Percentiles rank a stretch among this genome's conserved stretches.
phyloP scores from a whole-genome alignment of 2,329 filamentous ascomycete genomes.

The Aspergillus hiratsukae region DNA sequence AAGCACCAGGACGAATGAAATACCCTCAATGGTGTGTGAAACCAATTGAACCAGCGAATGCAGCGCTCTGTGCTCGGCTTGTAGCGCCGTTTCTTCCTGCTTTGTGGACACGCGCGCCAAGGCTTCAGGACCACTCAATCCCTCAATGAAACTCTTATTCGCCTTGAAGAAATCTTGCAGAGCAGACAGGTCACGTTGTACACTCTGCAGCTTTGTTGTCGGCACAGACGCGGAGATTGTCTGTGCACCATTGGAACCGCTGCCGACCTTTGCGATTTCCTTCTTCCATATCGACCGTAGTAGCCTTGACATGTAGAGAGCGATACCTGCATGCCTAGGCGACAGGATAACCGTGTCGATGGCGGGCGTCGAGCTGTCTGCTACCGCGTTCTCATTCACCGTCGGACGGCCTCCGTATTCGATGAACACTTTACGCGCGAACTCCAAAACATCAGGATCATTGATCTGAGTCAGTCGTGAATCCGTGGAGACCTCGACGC shows the following conservation, averaged over 20 bases:
- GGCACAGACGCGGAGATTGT: conserved; percentile 64
- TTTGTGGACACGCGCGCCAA: conserved; percentile 72
- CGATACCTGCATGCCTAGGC: conserved; percentile 81
- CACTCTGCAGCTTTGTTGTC: conserved; percentile 63
- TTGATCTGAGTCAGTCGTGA: conserved; percentile 65
- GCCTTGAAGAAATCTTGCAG: conserved; percentile 75
- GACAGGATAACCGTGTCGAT: conserved; percentile 84
- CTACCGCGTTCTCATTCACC: conserved; percentile 69
- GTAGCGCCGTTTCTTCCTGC: conserved; percentile 85
- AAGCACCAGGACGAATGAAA: conserved; percentile 90
- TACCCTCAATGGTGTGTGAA: conserved; percentile 88
- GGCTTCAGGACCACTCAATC: conserved; percentile 83
- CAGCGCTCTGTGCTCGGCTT: conserved; percentile 90
- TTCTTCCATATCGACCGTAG: conserved; percentile 84
- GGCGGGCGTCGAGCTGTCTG: conserved; percentile 57
- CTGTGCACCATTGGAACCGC: conserved; percentile 56
- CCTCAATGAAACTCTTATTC: conserved; percentile 91
- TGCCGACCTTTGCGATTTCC: conserved; percentile 59
- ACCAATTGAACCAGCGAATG: conserved; percentile 81
- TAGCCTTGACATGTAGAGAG: conserved; percentile 82
- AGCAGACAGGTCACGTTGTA: conserved; percentile 76
- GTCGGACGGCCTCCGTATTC: conserved; percentile 86
- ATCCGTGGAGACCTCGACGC: conserved; percentile 70
- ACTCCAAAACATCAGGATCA: conserved; percentile 80
- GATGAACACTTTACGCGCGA: conserved; percentile 81